phyloP scores from a whole-genome alignment of 257 asterid genomes.

The Ilex asprella region DNA sequence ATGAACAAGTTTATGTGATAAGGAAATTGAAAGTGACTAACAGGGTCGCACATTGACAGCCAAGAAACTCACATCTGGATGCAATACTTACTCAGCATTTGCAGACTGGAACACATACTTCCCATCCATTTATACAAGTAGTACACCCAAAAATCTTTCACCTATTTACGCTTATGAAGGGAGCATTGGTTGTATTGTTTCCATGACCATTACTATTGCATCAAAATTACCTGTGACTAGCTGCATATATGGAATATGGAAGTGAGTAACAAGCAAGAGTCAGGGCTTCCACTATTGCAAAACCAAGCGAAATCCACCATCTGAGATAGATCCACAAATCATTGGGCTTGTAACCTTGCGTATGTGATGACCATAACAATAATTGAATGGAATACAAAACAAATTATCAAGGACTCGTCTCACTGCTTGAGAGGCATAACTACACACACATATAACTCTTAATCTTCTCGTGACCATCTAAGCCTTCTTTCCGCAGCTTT shows the following conservation, averaged over 20 bases:
- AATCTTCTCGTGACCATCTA: slow-evolving; percentile 98
- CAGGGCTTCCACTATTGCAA: slow-evolving; percentile 75
- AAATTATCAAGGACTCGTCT: slow-evolving; percentile 39
- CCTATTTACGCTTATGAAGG: not conserved
- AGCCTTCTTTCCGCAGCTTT: slow-evolving; percentile 98
- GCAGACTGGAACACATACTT: not conserved
- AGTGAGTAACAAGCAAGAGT: slow-evolving; percentile 79
- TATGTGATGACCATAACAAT: not conserved
- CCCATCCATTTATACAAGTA: not conserved
- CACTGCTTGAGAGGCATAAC: slow-evolving; percentile 72
- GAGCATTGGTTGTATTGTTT: not conserved
- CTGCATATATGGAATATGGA: slow-evolving; percentile 85
- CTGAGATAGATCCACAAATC: slow-evolving; percentile 40
- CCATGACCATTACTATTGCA: not conserved
- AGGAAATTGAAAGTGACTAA: too few relatives aligned
- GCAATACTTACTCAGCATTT: too few relatives aligned
- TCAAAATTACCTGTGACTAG: slow-evolving; percentile 69
- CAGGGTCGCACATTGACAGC: too few relatives aligned
- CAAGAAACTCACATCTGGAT: too few relatives aligned
- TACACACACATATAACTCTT: slow-evolving; percentile 99
- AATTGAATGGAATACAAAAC: slow-evolving; percentile 11
- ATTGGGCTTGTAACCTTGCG: slow-evolving; percentile 10
- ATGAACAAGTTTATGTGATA: too few relatives aligned
- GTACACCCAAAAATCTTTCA: not conserved
- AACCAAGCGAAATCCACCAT: slow-evolving; percentile 98